These are phyloP conservation scores for Syzygium aqueum DNA, from an alignment of 345 rosid genomes.

Conservation along the genomic window DNA sequence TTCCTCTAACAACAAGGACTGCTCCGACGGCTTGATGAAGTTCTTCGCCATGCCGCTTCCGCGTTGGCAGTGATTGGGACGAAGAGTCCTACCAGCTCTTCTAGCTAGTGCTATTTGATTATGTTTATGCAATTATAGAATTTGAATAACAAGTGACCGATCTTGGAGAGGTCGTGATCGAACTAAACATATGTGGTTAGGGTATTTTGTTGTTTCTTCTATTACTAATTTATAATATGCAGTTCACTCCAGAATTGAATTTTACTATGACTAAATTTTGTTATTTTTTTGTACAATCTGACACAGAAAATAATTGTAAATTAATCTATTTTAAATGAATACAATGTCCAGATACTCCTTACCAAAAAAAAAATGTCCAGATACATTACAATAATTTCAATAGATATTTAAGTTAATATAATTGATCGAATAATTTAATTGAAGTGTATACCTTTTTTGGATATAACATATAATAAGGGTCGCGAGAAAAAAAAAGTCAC, in stretches of 20 bases:
- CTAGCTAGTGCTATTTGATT: not conserved
- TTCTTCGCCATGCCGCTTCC: conserved; percentile 7
- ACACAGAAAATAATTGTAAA: not conserved
- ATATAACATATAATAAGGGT: not conserved
- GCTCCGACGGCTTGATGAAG: conserved; percentile 9
- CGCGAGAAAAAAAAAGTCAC: not conserved
- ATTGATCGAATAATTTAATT: not conserved
- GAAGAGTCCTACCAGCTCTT: not conserved
- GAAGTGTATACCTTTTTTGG: not conserved
- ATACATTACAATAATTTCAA: not conserved
- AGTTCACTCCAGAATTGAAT: not conserved
- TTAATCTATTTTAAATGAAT: not conserved
- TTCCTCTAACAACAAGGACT: conserved; percentile 1
- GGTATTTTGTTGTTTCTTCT: not conserved
- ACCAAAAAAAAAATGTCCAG: no score
- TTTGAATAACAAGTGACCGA: not conserved
- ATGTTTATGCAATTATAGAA: not conserved
- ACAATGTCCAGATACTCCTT: not conserved
- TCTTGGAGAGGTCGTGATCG: not conserved
- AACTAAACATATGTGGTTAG: not conserved
- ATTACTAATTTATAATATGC: not conserved
- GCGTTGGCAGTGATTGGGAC: not conserved
- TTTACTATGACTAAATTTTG: not conserved
- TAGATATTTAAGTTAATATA: not conserved
- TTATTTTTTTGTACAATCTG: not conserved